These are phyloP conservation scores for Musa schizocarpa DNA, from an alignment of 176 grass and related monocot species.

Conservation along the genomic window DNA sequence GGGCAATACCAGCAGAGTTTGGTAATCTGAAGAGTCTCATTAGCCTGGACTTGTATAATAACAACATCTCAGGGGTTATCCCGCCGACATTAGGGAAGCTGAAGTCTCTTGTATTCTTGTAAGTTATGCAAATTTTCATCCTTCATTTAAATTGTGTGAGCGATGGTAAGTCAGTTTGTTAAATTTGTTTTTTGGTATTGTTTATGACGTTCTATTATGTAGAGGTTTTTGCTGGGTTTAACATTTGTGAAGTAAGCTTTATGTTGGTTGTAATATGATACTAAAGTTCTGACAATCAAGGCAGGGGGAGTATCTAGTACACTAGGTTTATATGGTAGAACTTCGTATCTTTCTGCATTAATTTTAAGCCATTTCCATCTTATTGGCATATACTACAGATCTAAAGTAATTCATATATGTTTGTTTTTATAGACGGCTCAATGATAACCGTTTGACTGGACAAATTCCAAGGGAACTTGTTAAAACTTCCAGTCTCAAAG, in stretches of 20 bases:
- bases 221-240: not conserved
- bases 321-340: not conserved
- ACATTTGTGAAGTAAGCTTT: too few species aligned
- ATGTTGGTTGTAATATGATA: too few species aligned
- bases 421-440: slow-evolving; percentile 71
- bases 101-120: slow-evolving; percentile 67
- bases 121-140: not conserved
- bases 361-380: too few species aligned
- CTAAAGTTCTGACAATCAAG: too few species aligned
- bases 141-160: too few species aligned
- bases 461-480: slow-evolving; percentile 84
- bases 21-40: slow-evolving; percentile 62
- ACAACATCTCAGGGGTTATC: slow-evolving; percentile 64
- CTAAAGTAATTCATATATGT: slow-evolving; percentile 13
- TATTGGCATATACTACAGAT: not conserved
- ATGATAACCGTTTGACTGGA: slow-evolving; percentile 74
- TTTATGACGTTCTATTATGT: too few species aligned
- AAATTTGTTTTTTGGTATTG: too few species aligned
- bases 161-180: too few species aligned
- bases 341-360: not conserved
- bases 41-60: slow-evolving; percentile 73
- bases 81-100: slow-evolving; percentile 50
- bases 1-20: slow-evolving; percentile 49
- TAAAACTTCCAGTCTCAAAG: slow-evolving; percentile 68
- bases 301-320: too few species aligned